Evolutionary conservation across 352 stramenopile species (phyloP).

Genomic region (Globisporangium irregulare): DNA sequence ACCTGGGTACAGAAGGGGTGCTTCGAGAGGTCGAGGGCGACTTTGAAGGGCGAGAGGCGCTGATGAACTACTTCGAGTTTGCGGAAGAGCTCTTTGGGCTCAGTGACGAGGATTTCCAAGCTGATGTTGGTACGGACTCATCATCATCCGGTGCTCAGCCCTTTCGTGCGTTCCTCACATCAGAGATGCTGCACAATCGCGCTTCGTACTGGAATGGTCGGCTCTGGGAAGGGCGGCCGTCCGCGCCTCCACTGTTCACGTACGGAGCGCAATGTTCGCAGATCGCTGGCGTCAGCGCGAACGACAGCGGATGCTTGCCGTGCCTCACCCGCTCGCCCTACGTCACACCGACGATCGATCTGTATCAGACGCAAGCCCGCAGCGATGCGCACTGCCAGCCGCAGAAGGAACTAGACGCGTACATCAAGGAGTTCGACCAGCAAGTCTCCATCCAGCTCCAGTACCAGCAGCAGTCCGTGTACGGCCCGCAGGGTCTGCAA

Average conservation of each 20-base stretch:
- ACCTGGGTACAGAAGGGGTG: constrained; percentile 73
- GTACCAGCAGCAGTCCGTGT: constrained; percentile 67
- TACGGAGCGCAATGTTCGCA: constrained; percentile 64
- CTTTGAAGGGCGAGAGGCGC: constrained; percentile 71
- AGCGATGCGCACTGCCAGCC: constrained; percentile 41
- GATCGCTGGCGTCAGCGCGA: constrained; percentile 35
- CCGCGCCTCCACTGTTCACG: constrained; percentile 60
- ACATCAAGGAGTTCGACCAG: constrained; percentile 81
- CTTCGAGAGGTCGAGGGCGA: constrained; percentile 75
- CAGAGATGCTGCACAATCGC: constrained; percentile 39
- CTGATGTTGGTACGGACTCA: constrained; percentile 10
- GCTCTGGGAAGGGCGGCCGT: constrained; percentile 70
- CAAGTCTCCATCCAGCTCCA: constrained; percentile 75
- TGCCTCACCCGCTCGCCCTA: constrained; percentile 64
- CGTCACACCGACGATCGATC: constrained; percentile 32
- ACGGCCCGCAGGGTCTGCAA: constrained; percentile 59
- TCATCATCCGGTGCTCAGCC: constrained; percentile 13
- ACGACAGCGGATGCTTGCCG: constrained; percentile 49
- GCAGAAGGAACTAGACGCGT: constrained; percentile 73
- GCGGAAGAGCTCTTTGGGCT: constrained; percentile 70
- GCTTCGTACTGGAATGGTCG: constrained; percentile 83
- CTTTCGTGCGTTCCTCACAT: constrained; percentile 52
- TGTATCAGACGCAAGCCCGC: constrained; percentile 36
- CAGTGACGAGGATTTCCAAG: constrained; percentile 39
- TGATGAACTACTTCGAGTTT: constrained; percentile 73